Evolutionary conservation across 2,329 filamentous ascomycete species (phyloP).

Genomic region (Venturia effusa): DNA sequence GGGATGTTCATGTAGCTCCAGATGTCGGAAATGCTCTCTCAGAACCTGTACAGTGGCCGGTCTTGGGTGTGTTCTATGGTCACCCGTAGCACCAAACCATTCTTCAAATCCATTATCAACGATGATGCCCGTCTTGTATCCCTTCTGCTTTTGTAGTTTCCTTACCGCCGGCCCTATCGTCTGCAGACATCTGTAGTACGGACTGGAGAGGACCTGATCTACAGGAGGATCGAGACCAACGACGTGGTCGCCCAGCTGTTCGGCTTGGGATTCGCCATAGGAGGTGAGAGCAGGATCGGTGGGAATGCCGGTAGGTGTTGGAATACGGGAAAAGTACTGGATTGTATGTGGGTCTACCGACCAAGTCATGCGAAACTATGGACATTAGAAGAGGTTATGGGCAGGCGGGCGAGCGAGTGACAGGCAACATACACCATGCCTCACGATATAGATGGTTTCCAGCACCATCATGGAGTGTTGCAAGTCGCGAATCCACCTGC

Average conservation of each 20-base stretch:
- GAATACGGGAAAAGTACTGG: conserved; percentile 60
- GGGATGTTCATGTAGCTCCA: conserved; percentile 15
- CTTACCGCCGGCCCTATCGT: conserved; percentile 26
- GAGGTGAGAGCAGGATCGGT: conserved; percentile 80
- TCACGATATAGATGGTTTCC: conserved; percentile 38
- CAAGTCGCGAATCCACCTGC: no score
- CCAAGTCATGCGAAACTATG: conserved; percentile 84
- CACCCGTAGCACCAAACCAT: conserved; percentile 64
- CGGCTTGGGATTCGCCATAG: conserved; percentile 74
- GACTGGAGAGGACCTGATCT: conserved; percentile 58
- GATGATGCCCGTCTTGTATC: conserved; percentile 23
- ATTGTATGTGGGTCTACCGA: conserved; percentile 72
- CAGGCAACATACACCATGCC: conserved; percentile 37
- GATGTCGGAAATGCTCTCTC: conserved; percentile 50
- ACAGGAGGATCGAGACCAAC: conserved; percentile 52
- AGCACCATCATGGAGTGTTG: conserved; percentile 28
- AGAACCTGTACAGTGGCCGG: conserved; percentile 58
- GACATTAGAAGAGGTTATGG: conserved; percentile 12
- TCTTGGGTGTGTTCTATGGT: conserved; percentile 58
- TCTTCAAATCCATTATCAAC: conserved; percentile 51
- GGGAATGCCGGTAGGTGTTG: conserved; percentile 76
- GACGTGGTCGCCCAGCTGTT: conserved; percentile 61
- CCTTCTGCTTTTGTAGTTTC: conserved; percentile 21
- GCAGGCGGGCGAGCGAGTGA: no score
- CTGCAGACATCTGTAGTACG: conserved; percentile 31